Conservation (phyloP, 78 protist species). For the Dictyostelium citrinum region DNA sequence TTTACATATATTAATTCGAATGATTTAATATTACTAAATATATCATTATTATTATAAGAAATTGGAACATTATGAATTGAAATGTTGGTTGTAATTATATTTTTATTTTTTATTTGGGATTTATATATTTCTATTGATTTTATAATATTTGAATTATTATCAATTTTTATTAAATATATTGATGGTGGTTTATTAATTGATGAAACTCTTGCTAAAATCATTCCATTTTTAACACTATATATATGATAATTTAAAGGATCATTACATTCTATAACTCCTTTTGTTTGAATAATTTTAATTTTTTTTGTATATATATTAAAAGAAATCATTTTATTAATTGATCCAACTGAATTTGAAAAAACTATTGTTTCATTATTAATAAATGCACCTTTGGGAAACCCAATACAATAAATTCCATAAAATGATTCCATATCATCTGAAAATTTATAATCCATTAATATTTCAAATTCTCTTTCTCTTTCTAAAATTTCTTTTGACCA, state of each 20-base stretch:
- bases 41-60: not conserved
- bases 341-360: not conserved
- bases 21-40: not conserved
- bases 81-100: not conserved
- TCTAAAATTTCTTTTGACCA: not conserved
- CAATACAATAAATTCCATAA: conserved; percentile 27
- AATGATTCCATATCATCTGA: conserved; percentile 6
- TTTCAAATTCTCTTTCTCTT: not conserved
- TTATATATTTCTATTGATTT: not conserved
- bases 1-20: not conserved
- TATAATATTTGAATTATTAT: not conserved
- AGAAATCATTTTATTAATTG: not conserved
- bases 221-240: not conserved
- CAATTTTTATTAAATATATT: not conserved
- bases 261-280: not conserved
- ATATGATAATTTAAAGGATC: not conserved
- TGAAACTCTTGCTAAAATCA: not conserved
- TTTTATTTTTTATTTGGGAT: not conserved
- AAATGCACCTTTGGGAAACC: conserved; percentile 7
- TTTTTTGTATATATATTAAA: not conserved
- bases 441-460: not conserved
- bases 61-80: not conserved
- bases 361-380: conserved; percentile 10
- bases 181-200: not conserved
- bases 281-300: not conserved